Conservation (phyloP, 2,329 filamentous ascomycete species). For the Lachnum nothofagi region DNA sequence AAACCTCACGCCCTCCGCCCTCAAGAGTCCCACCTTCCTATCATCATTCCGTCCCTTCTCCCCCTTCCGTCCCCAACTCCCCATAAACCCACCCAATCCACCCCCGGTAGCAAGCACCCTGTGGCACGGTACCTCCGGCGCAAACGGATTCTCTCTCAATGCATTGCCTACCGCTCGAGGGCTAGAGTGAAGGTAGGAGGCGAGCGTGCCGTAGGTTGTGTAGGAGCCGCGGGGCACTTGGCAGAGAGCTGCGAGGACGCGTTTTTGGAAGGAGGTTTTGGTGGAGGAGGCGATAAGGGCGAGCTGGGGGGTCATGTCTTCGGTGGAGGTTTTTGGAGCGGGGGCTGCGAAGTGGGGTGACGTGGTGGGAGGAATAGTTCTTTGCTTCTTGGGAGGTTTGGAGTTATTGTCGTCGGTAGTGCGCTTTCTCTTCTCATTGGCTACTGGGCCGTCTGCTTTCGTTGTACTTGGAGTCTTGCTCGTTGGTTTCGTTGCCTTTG, state of each 20-base stretch:
- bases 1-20: slow-evolving; percentile 60
- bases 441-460: background rate
- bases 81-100: slow-evolving; percentile 58
- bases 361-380: background rate
- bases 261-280: slow-evolving; percentile 52
- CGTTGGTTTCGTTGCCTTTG: background rate
- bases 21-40: slow-evolving; percentile 54
- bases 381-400: background rate
- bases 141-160: slow-evolving; percentile 73
- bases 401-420: background rate
- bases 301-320: slow-evolving; percentile 20
- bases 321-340: background rate
- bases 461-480: background rate
- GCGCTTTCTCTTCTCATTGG: slow-evolving; percentile 2
- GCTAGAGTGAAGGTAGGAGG: slow-evolving; percentile 62
- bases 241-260: slow-evolving; percentile 66
- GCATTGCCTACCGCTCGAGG: slow-evolving; percentile 75
- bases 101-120: slow-evolving; percentile 71
- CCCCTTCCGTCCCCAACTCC: slow-evolving; percentile 56
- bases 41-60: slow-evolving; percentile 59
- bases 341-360: background rate
- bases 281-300: slow-evolving; percentile 23
- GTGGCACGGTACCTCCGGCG: slow-evolving; percentile 76
- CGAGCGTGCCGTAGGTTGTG: slow-evolving; percentile 72
- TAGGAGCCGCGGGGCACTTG: slow-evolving; percentile 72